phyloP scores from a whole-genome alignment of 176 grass and related monocot genomes.

The Saccharum spontaneum region DNA sequence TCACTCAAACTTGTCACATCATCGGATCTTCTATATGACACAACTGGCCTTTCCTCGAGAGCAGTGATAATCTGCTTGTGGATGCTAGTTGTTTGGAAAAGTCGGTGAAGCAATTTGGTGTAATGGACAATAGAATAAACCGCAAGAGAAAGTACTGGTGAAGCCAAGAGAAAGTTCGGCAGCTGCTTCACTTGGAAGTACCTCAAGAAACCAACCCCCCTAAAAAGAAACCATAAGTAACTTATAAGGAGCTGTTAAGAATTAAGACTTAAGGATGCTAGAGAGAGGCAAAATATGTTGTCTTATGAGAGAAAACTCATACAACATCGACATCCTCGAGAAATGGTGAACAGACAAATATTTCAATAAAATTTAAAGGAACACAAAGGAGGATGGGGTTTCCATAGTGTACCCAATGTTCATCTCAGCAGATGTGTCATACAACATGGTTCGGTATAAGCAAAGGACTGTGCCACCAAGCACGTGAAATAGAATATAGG shows the following conservation, averaged over 20 bases:
- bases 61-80: conserved; percentile 42
- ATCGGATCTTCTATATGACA: conserved; percentile 50
- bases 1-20: conserved; percentile 20
- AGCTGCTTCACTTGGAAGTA: conserved; percentile 98
- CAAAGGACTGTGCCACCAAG: not conserved
- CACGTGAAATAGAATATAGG: conserved; percentile 10
- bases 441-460: not conserved
- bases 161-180: conserved; percentile 97
- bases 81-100: conserved; percentile 48
- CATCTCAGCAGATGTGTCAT: not conserved
- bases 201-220: conserved; percentile 93
- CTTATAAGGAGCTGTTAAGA: not conserved
- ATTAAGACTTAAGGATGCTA: not conserved
- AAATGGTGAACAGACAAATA: not conserved
- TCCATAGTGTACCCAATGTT: not conserved
- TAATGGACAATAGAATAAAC: conserved; percentile 77
- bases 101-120: conserved; percentile 47
- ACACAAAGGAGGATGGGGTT: conserved; percentile 10
- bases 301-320: not conserved
- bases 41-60: conserved; percentile 26
- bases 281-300: not conserved
- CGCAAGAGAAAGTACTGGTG: conserved; percentile 68
- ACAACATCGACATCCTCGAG: not conserved
- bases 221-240: conserved; percentile 37
- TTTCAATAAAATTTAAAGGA: not conserved